Evolutionary conservation across 1,284 basidiomycete genomes (phyloP).

Genomic region (Calocybe gambosa): DNA sequence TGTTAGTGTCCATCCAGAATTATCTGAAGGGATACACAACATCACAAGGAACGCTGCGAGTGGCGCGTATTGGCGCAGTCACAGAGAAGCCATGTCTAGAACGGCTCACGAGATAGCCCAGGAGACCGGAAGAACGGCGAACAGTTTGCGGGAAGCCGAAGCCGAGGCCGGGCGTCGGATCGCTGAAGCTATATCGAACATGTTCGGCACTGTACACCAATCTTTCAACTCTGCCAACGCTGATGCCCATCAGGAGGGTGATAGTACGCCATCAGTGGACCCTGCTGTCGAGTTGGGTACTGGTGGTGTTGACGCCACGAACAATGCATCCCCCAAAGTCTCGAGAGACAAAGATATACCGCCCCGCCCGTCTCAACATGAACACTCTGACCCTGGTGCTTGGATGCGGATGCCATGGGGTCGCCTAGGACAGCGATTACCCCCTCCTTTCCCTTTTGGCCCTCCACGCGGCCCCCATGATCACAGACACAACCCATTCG

Average conservation of each 20-base stretch:
- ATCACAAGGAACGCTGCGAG: constrained; percentile 54
- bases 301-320: background rate
- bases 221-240: constrained; percentile 12
- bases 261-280: background rate
- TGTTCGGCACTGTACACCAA: constrained; percentile 51
- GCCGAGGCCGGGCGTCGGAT: constrained; percentile 60
- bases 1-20: constrained; percentile 59
- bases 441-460: constrained; percentile 9
- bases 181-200: constrained; percentile 53
- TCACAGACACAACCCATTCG: constrained; percentile 2
- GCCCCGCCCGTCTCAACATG: constrained; percentile 13
- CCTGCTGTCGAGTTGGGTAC: background rate
- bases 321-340: constrained; percentile 2
- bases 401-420: constrained; percentile 11
- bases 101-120: constrained; percentile 46
- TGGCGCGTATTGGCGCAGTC: constrained; percentile 61
- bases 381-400: too few species aligned
- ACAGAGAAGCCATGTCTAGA: constrained; percentile 50
- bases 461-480: constrained; percentile 5
- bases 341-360: background rate
- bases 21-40: constrained; percentile 58
- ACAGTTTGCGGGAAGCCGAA: constrained; percentile 44
- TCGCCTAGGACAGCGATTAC: constrained; percentile 9
- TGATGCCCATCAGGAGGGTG: constrained; percentile 1
- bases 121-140: constrained; percentile 32